Base-by-base conservation (phyloP, 177 flowering plant genomes). In the Telopea speciosissima region DNA sequence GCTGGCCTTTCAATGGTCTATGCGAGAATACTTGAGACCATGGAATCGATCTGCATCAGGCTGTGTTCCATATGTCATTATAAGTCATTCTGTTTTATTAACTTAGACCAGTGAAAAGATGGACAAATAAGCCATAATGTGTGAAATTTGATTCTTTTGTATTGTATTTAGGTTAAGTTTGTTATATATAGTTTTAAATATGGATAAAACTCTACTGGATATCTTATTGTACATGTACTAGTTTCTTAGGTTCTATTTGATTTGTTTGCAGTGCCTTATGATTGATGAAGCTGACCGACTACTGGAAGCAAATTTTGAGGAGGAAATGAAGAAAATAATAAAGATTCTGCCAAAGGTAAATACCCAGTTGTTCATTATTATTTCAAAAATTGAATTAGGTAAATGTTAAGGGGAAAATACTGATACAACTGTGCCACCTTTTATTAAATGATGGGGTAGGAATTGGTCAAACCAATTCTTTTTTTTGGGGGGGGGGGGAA, bases 201-300 rank as follows among this genome's bases (percentile, higher is more conserved):
- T 36, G 54, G 17, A 13, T 12, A 49, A 13, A 12, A 49, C 54
- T 49, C 54, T 49, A 16, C 54, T 49, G 54, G 16, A 16, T 49
- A 49, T 49, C 19, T 49, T 16, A 49, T 49, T 62, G 3, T 26
- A 62, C 14, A 62, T 62, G n/a, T 21, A 11, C 10, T 5, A 40
- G 23, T 25, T 40, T 8, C 42, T 64, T 58, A 40, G 10, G 21
- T 22, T 64, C 24, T 44, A 54, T 59, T 72, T 62, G 16, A 60
- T 68, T 77, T 85, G 85, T 1, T 36, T 36, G 40, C 86, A 95
- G 98, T 89, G 93, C 81, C 89, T 96, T 22, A 58, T 87, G 52
- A 89, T 93, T 73, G 99, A 93, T 85, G 98, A 96, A 86, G 99
- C 98, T 75, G 98, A 96, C 75, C 81, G 97, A 78, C 86, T 96